phyloP scores from a whole-genome alignment of 1,139 yeast species.

The Hanseniaspora uvarum region DNA sequence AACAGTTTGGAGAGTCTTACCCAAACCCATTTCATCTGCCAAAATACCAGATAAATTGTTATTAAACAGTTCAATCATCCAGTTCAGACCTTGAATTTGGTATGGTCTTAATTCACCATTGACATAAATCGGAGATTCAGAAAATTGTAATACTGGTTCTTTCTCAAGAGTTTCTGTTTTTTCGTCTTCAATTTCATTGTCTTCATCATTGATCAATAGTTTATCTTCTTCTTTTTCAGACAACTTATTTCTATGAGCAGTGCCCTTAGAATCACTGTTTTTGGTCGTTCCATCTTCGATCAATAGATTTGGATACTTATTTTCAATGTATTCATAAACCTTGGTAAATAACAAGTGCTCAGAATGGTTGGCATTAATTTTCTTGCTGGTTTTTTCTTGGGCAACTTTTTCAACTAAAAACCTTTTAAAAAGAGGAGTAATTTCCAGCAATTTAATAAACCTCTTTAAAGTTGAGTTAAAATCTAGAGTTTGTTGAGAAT shows the following conservation, averaged over 20 bases:
- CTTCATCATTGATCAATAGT: constrained; percentile 50
- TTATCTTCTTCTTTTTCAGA: constrained; percentile 66
- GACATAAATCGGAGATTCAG: constrained; percentile 53
- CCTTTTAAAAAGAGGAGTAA: constrained; percentile 59
- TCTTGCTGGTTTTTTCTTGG: constrained; percentile 37
- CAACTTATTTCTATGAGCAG: constrained; percentile 35
- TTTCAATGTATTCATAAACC: constrained; percentile 33
- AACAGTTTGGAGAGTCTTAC: constrained; percentile 89
- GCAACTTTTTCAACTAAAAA: constrained; percentile 59
- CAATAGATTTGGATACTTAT: constrained; percentile 22
- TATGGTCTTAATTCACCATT: constrained; percentile 64
- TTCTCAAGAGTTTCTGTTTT: constrained; percentile 22
- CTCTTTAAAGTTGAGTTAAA: constrained; percentile 41
- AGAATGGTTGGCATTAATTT: neutral
- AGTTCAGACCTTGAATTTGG: constrained; percentile 86
- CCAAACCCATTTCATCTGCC: constrained; percentile 98
- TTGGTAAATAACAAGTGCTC: constrained; percentile 32
- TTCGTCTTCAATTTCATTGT: constrained; percentile 31
- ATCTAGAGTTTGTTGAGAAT: constrained; percentile 7
- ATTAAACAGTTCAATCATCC: constrained; percentile 76
- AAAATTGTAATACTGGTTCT: constrained; percentile 24
- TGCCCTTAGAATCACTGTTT: constrained; percentile 23
- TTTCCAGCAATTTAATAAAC: constrained; percentile 54
- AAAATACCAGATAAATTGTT: constrained; percentile 81
- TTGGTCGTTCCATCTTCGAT: constrained; percentile 3